Evolutionary conservation across 2,329 filamentous ascomycete species (phyloP).

Genomic region (Didymella sp.): DNA sequence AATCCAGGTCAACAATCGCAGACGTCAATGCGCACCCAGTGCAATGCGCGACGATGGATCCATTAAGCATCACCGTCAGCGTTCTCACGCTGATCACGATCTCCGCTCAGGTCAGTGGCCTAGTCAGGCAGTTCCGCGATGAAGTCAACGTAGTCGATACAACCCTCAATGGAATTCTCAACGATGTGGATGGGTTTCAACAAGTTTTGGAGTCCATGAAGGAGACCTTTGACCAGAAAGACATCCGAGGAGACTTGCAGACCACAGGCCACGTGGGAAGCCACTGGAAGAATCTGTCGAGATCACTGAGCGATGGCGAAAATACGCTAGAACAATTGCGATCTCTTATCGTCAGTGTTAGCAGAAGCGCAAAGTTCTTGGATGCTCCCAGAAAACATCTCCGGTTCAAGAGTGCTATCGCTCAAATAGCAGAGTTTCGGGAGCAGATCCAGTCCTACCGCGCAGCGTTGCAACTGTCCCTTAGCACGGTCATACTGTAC

Average conservation of each 20-base stretch:
- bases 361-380: constrained; percentile 26
- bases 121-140: constrained; percentile 30
- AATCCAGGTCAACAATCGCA: background rate
- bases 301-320: constrained; percentile 31
- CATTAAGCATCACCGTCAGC: constrained; percentile 29
- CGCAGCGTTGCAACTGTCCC: constrained; percentile 31
- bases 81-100: constrained; percentile 29
- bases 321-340: constrained; percentile 26
- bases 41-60: constrained; percentile 24
- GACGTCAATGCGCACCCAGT: constrained; percentile 1
- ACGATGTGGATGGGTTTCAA: constrained; percentile 31
- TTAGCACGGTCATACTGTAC: constrained; percentile 36
- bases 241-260: constrained; percentile 25
- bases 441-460: constrained; percentile 34
- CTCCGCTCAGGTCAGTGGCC: constrained; percentile 24
- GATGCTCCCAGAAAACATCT: constrained; percentile 31
- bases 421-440: constrained; percentile 27
- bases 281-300: constrained; percentile 34
- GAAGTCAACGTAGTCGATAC: constrained; percentile 29
- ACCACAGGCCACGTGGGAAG: constrained; percentile 30
- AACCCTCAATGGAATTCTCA: constrained; percentile 29
- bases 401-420: constrained; percentile 25
- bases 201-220: constrained; percentile 33
- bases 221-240: constrained; percentile 32
- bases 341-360: constrained; percentile 24